Evolutionary conservation across 441 rosid species (phyloP).

Genomic region (Erodium chrysanthum): DNA sequence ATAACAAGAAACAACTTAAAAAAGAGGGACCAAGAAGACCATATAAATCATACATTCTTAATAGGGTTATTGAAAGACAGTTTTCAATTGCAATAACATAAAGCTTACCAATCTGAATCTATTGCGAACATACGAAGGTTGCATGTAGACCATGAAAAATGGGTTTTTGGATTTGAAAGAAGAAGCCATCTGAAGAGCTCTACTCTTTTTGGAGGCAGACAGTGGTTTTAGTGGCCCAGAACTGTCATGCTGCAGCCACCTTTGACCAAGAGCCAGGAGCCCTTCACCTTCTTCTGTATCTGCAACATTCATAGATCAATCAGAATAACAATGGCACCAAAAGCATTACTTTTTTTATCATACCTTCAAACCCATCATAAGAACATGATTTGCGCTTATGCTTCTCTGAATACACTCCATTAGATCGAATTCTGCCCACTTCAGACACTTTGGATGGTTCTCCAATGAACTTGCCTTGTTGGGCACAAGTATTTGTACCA

Average conservation of each 20-base stretch:
- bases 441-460: not conserved
- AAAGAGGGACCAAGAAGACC: not conserved
- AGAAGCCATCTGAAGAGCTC: not conserved
- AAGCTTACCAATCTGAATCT: not conserved
- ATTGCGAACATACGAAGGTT: not conserved
- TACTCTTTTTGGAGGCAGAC: not conserved
- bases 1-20: not conserved
- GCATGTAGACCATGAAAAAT: not conserved
- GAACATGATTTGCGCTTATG: not conserved
- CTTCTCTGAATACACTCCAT: not conserved
- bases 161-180: slow-evolving; percentile 2
- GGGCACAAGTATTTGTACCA: no score
- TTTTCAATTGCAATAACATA: not conserved
- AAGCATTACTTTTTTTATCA: no score
- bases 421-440: not conserved
- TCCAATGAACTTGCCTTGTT: not conserved
- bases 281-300: not conserved
- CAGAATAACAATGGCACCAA: not conserved
- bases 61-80: no score
- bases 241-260: no score
- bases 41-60: no score
- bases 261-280: no score
- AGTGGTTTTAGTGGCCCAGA: not conserved
- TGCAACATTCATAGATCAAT: not conserved
- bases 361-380: not conserved